Evolutionary conservation across 2,329 filamentous ascomycete genomes (phyloP), one percentile per base, ranked within the genome.

Genomic region (Cryphonectria nitschkei): DNA sequence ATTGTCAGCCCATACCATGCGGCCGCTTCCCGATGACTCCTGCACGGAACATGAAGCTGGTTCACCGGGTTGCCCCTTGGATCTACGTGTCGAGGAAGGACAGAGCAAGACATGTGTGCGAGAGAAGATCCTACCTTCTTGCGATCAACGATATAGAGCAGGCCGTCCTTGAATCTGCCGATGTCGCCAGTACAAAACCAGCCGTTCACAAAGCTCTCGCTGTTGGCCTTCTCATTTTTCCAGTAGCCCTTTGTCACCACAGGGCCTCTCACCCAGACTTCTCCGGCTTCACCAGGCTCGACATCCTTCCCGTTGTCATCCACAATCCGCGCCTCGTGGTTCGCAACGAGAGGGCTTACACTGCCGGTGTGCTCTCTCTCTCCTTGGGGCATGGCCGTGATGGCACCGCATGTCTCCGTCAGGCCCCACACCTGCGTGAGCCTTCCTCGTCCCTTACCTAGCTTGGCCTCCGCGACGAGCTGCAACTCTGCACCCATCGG

Each of bases 101-200:
- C 37, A 13, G 37, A 7, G n/a, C 11, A 8, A 29, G 52, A 19
- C 22, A 67, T 56, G 63, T 26, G 34, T 61, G 65, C 13, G 50
- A 64, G 46, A 6, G 43, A 39, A 8, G 61, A 61, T 46, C 64
- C 73, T 68, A 79, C 88, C 84, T 93, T 94, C 71, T 93, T 90
- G 16, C 93, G 88, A 77, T 96, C 93, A 0, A 93, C 94, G 74
- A 97, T 93, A 81, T 89, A 93, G 75, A 94, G 91, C 66, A 90
- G 88, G 22, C 92, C 85, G 56, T 86, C 81, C 74, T 94, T 90
- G 78, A 93, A 88, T 72, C 90, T 88, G 0, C 93, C 91, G 4
- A 95, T 87, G 76, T 97, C 93, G 0, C 93, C 93, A 0, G 93
- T 95, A 76, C 91, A 91, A 84, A 95, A 94, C 84, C 91, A 97